Evolutionary conservation across 352 stramenopile genomes (phyloP).

Genomic region (Phytophthora megakarya): DNA sequence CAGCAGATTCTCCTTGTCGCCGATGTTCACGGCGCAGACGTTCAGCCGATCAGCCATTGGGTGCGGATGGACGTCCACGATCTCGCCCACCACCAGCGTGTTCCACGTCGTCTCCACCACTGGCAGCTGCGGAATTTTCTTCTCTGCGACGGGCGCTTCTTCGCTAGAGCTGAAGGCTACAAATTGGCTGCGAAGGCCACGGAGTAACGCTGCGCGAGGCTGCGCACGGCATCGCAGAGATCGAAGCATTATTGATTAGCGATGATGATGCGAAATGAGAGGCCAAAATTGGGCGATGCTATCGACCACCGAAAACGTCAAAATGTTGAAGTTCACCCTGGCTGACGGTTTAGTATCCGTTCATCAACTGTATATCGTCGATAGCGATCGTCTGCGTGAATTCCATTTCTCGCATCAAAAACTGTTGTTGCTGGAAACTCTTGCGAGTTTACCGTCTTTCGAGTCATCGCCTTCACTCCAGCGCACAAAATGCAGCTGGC

Average conservation of each 20-base stretch:
- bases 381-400: conserved; percentile 19
- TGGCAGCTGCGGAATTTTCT: conserved; percentile 34
- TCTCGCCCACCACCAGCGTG: conserved; percentile 73
- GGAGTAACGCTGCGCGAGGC: conserved; percentile 7
- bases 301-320: conserved; percentile 17
- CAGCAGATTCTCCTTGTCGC: conserved; percentile 57
- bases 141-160: conserved; percentile 6
- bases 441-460: conserved; percentile 20
- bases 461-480: conserved; percentile 38
- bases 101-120: conserved; percentile 61
- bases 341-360: conserved; percentile 24
- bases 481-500: conserved; percentile 77
- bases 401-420: conserved; percentile 6
- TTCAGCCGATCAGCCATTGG: conserved; percentile 70
- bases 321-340: conserved; percentile 4
- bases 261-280: conserved; percentile 17
- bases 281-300: conserved; percentile 5
- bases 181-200: conserved; percentile 18
- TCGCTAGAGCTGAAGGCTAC: conserved; percentile 26
- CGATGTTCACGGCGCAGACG: conserved; percentile 69
- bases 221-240: conserved; percentile 19
- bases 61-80: conserved; percentile 61
- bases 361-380: conserved; percentile 42
- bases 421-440: conserved; percentile 9
- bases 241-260: conserved; percentile 15